A percentile compares a stretch with the other conserved stretches of the same genome.
These are phyloP conservation scores for Colletotrichum sp. DNA, from an alignment of 2,329 filamentous ascomycete species.

Conservation along the genomic window DNA sequence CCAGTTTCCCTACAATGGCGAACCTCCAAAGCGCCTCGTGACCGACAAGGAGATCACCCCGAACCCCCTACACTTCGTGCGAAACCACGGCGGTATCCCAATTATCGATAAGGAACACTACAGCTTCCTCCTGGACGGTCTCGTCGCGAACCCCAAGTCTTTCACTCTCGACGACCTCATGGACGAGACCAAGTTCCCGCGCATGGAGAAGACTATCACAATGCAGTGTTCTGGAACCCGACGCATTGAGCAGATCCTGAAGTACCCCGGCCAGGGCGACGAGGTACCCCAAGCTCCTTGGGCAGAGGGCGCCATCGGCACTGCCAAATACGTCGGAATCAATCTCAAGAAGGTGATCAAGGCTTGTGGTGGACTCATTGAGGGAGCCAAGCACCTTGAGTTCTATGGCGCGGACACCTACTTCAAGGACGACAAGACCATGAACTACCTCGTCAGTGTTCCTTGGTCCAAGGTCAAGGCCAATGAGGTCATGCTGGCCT, in stretches of 20 bases:
- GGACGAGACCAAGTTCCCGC: conserved; percentile 64
- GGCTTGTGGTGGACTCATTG: conserved; percentile 65
- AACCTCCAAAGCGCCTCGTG: conserved; percentile 63
- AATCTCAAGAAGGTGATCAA: conserved; percentile 74
- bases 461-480: conserved; percentile 71
- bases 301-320: conserved; percentile 73
- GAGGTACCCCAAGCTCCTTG: conserved; percentile 61
- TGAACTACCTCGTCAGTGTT: conserved; percentile 72
- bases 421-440: conserved; percentile 68
- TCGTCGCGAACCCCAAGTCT: conserved; percentile 62
- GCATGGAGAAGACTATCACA: conserved; percentile 61
- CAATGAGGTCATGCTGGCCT: conserved; percentile 70
- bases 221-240: conserved; percentile 74
- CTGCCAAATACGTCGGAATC: conserved; percentile 66
- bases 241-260: conserved; percentile 69
- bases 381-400: conserved; percentile 65
- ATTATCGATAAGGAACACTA: conserved; percentile 63
- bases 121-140: conserved; percentile 60
- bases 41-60: conserved; percentile 61
- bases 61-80: conserved; percentile 66
- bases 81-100: conserved; percentile 76
- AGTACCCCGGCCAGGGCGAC: conserved; percentile 71
- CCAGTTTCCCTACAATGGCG: conserved; percentile 69
- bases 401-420: conserved; percentile 76
- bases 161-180: conserved; percentile 65